Base-by-base conservation (phyloP, 306 rosid species). In the Hippophae tibetana region DNA sequence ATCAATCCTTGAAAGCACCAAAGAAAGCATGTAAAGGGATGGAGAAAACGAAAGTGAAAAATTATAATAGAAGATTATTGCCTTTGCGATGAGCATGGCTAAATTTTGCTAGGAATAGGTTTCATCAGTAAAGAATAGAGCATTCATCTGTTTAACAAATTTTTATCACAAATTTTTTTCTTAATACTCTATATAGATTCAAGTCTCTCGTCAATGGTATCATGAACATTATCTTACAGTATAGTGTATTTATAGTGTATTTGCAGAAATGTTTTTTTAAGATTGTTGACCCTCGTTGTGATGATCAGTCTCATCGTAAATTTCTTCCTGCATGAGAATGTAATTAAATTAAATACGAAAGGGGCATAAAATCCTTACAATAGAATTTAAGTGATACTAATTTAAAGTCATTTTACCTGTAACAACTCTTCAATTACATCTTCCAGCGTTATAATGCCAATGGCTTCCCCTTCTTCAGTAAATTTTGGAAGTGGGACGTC, bases 351-450 rank as follows among this genome's bases (percentile, higher is more conserved):
- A 11, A 11, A 13, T 43, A 10, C 4, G 3, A 3, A 18, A 8
- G 27, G 14, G 62, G 50, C 38, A 58, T 43, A 18, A 3, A 9
- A 42, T 13, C 41, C 62, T 7, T 10, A 42, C 47, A 6, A 8
- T 9, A 58, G 51, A 58, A 9, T 58, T 18, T 18, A 43, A 18
- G 47, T 41, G 9, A 57, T n/a, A 43, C 44, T 14, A 43, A 6
- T 58, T 40, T 8, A 9, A 43, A 58, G 41, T 42, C 43, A 43
- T 13, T 8, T 14, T 62, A 62, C 66, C 66, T 62, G 66, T 51
- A 63, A 52, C 67, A 87, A 82, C 79, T 84, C 89, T 69, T 84
- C 92, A 70, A 87, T 84, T 27, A 87, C 84, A 80, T 84, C 93
- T 70, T 84, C 93, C 75, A 87, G 75, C 0, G 93, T 84, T 54